These are phyloP conservation scores for Raffaelea albimanens DNA, from an alignment of 2,329 filamentous ascomycete genomes.

Conservation along the genomic window DNA sequence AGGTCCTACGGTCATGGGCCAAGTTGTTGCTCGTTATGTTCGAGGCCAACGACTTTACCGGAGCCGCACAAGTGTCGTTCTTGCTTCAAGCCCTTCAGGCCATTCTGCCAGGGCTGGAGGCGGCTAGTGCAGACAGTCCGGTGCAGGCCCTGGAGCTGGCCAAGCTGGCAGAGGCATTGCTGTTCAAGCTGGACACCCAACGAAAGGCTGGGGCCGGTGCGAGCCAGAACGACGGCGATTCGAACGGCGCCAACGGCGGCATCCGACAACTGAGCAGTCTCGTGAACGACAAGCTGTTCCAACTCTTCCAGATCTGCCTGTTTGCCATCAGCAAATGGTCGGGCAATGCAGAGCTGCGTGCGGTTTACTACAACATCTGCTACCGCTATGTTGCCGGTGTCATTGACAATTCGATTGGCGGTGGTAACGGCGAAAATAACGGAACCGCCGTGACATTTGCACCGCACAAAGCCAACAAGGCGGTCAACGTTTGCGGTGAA, in stretches of 20 bases:
- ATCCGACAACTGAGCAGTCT: slow-evolving; percentile 52
- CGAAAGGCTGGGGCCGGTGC: not conserved
- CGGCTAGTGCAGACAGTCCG: slow-evolving; percentile 58
- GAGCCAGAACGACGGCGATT: not conserved
- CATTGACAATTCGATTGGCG: slow-evolving; percentile 26
- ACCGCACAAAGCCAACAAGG: slow-evolving; percentile 58
- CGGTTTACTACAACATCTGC: slow-evolving; percentile 85
- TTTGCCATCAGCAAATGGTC: slow-evolving; percentile 68
- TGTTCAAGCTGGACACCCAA: slow-evolving; percentile 59
- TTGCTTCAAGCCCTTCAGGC: slow-evolving; percentile 80
- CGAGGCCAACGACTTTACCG: slow-evolving; percentile 70
- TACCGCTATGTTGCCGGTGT: slow-evolving; percentile 75
- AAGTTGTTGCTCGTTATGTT: slow-evolving; percentile 78
- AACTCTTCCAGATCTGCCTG: slow-evolving; percentile 82
- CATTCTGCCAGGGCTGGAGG: slow-evolving; percentile 79
- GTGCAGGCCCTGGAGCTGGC: slow-evolving; percentile 67
- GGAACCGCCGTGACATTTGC: slow-evolving; percentile 21
- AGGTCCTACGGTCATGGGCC: slow-evolving; percentile 73
- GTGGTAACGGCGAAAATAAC: not conserved
- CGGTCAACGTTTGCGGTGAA: slow-evolving; percentile 59
- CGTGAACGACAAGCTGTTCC: slow-evolving; percentile 79
- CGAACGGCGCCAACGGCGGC: slow-evolving; percentile 25
- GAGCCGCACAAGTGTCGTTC: slow-evolving; percentile 62
- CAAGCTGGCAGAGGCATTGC: slow-evolving; percentile 61
- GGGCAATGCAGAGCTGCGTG: slow-evolving; percentile 61